Base-by-base conservation (phyloP, 257 asterid species). In the Ilex aquifolium region DNA sequence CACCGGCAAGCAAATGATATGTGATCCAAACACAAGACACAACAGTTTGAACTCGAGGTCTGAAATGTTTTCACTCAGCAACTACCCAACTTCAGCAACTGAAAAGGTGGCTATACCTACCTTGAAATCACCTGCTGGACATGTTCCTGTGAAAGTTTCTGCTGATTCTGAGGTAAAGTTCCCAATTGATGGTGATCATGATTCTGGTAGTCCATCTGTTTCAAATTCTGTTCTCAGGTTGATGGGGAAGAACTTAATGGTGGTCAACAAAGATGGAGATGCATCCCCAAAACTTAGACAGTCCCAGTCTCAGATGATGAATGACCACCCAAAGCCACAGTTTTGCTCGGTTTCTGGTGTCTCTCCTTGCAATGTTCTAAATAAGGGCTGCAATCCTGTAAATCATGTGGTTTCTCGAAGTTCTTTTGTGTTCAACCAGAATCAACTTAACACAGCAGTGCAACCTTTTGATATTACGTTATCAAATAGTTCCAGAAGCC, bases 181-280 rank as follows among this genome's bases (percentile, higher is more conserved):
- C 65, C 78, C 63, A 59, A 57, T 53, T 46, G 31, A 57, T 57
- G 80, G 71, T 5, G 82, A 70, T 70, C 56, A 68, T 39, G 82
- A 79, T 49, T 77, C 83, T 17, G 77, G 77, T 16, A 77, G 84
- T 56, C 88, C 95, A 1, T 66, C 95, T 17, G 73, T 85, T 30
- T 62, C 92, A 14, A 90, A 65, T 80, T 85, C 95, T 29, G 83
- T 91, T 39, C 77, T 91, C 65, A 78, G 98, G 74, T 80, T 91
- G 74, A 91, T 91, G 98, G 98, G 98, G 13, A 91, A 91, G 79
- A 80, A 91, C 82, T 74, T 91, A 59, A 77, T 87, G 95, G 91
- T 91, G 66, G 76, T 80, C 71, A 88, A 76, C 74, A 86, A 79
- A 59, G 95, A 83, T n/a, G 88, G 81, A 49, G 73, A 56, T 54